Evolutionary conservation across 2,329 filamentous ascomycete species (phyloP).

Genomic region (Biscogniauxia mediterranea): DNA sequence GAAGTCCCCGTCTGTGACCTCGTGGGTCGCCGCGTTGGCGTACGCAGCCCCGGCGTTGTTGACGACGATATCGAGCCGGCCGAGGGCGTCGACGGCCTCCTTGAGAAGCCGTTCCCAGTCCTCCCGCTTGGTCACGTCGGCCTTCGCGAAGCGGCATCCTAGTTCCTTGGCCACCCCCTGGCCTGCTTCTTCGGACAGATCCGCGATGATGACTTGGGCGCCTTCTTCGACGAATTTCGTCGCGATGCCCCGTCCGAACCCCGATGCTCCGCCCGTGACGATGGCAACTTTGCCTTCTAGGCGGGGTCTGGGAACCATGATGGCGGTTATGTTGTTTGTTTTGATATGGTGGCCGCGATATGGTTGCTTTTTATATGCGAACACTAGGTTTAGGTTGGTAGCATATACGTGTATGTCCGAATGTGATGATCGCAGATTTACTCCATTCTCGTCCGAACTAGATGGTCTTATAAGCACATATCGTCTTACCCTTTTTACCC

Average conservation of each 20-base stretch:
- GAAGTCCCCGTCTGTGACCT: constrained; percentile 65
- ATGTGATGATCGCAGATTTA: neutral
- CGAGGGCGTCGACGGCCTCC: constrained; percentile 44
- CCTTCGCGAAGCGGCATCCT: constrained; percentile 41
- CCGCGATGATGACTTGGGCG: constrained; percentile 59
- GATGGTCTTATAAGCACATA: neutral
- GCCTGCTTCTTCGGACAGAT: constrained; percentile 55
- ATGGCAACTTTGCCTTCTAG: constrained; percentile 43
- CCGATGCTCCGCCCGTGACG: constrained; percentile 55
- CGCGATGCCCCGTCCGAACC: constrained; percentile 63
- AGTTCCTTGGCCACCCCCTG: constrained; percentile 45
- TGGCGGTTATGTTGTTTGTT: neutral
- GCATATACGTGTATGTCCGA: no score
- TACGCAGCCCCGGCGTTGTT: constrained; percentile 63
- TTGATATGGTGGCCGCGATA: neutral
- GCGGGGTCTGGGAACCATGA: constrained; percentile 26
- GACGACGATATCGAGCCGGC: constrained; percentile 55
- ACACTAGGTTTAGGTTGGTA: no score
- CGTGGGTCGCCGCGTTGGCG: constrained; percentile 58
- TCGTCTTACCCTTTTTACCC: neutral
- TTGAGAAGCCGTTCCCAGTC: constrained; percentile 54
- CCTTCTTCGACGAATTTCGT: constrained; percentile 59
- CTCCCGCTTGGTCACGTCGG: constrained; percentile 49
- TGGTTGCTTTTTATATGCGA: no score
- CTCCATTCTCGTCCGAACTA: neutral